Evolutionary conservation across 179 eudicot genomes (phyloP), one percentile per base, ranked within the genome.

Genomic region (Corrigiola litoralis): DNA sequence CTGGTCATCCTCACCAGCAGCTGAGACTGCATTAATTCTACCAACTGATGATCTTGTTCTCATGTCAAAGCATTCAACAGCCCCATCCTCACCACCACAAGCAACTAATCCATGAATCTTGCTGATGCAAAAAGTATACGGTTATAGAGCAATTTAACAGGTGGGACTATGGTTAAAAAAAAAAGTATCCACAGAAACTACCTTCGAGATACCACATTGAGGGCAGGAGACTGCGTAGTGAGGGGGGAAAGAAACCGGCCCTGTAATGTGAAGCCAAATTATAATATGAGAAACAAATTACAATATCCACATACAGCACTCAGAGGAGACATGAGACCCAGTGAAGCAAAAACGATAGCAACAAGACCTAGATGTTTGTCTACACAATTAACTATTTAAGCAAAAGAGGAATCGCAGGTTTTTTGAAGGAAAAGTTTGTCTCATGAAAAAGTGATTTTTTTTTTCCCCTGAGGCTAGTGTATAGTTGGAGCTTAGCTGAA

Each of bases 21-120:
- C 68, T 34, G 82, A 72, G 68, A 80, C 90, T 54, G 81, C 85
- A 82, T 84, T 81, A 44, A 94, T 79, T 78, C 96, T 80, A 72
- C 89, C 97, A 69, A 88, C 84, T 31, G 96, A 86, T 56, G 92
- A 88, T 76, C 82, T 81, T 16, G 65, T 68, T 73, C 99, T 86
- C 86, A 77, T 78, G 71, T 94, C 99, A 88, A 94, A 94, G 81
- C 97, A 94, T 83, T 94, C 99, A 40, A 94, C 85, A 58, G 89
- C 91, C 16, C 99, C 99, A 65, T 94, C 99, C 63, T 94, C 97
- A 41, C 99, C 99, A 70, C 99, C 99, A 75, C 88, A 79, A 66
- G 99, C 96, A 65, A 94, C 88, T 78, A 90, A 78, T 36, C 97
- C 97, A 53, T 94, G 97, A 69, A 81, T 66, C 72, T 82, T 89